These are phyloP conservation scores for Colletotrichum graminicola DNA, from an alignment of 2,329 filamentous ascomycete species.

Conservation along the genomic window DNA sequence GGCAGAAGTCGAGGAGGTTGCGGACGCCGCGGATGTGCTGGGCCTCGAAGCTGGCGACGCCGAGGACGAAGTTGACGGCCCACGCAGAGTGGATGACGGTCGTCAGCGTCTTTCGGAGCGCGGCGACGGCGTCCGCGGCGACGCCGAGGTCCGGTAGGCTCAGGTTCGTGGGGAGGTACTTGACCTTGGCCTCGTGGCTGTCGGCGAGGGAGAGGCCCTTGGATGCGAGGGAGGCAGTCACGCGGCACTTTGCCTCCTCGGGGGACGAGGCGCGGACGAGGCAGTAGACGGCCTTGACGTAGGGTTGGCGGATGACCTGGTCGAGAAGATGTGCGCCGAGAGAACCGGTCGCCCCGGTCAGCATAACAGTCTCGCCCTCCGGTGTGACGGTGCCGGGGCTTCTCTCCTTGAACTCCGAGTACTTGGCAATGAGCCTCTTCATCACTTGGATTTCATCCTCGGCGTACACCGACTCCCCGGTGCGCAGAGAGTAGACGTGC, in stretches of 20 bases:
- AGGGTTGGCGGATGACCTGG: conserved; percentile 68
- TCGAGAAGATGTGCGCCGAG: conserved; percentile 70
- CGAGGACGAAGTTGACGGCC: no score
- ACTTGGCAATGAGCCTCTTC: conserved; percentile 53
- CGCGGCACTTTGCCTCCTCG: conserved; percentile 48
- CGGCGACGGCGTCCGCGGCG: no score
- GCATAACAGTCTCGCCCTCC: conserved; percentile 53
- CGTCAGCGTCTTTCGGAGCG: no score
- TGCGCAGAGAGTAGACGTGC: conserved; percentile 46
- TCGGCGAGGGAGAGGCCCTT: no score
- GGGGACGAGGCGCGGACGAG: conserved; percentile 59
- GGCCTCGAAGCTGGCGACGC: no score
- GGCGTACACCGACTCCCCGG: conserved; percentile 31
- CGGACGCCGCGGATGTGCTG: no score
- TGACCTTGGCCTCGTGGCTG: no score
- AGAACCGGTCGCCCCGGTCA: conserved; percentile 73
- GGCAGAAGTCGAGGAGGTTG: no score
- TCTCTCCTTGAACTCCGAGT: conserved; percentile 50
- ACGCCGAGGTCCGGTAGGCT: no score
- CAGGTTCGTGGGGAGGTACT: no score
- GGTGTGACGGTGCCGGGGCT: conserved; percentile 44
- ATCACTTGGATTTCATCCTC: conserved; percentile 50
- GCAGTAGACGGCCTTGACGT: conserved; percentile 65
- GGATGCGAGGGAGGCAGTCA: conserved; percentile 48
- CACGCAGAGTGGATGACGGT: no score